Evolutionary conservation across 192 early-diverging fungal genomes (phyloP), one percentile per base, ranked within the genome.

Genomic region (Kickxella alabastrina): DNA sequence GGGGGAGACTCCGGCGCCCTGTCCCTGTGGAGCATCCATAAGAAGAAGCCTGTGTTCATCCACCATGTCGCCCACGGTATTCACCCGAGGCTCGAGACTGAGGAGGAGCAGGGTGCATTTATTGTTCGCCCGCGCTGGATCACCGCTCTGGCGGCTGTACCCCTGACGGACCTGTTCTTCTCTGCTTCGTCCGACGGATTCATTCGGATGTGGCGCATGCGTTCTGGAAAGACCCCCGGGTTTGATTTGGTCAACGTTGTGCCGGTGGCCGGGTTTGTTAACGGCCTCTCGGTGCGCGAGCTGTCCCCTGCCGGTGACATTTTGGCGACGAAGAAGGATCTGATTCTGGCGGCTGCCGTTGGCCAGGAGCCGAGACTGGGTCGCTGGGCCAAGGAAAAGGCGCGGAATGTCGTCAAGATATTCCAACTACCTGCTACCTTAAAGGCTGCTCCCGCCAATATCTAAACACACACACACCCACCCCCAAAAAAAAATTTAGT

Each of bases 291-390:
- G 5, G 65, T 68, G 28, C 43, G 65, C 34, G 72, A 75, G 51
- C 43, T 67, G 12, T 14, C 34, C 0, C 38, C 49, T 3, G 34
- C 15, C 4, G 19, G 29, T 6, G 57, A 57, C 18, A 36, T 44
- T 9, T 47, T 68, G 44, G 39, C 52, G 2, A 46, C 44, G 14
- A 48, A 29, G 22, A 51, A 28, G n/a, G 71, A 75, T 13, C 26
- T 75, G 27, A 42, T 63, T 12, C 50, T 98, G 29, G 81, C 83
- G 3, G 82, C 80, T 1, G 94, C 81, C 5, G 65, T 87, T 29
- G 95, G 93, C 17, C 90, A 93, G 62, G 96, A 99, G 69, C 90
- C 91, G 53, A 80, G 82, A 54, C 55, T 90, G 32, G 96, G 96
- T 10, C 82, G 96, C 37, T 99, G 96, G 96, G 78, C 82, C 51